Base-by-base conservation (phyloP, 495 filamentous ascomycete genomes). In the Penicillium bovifimosum region DNA sequence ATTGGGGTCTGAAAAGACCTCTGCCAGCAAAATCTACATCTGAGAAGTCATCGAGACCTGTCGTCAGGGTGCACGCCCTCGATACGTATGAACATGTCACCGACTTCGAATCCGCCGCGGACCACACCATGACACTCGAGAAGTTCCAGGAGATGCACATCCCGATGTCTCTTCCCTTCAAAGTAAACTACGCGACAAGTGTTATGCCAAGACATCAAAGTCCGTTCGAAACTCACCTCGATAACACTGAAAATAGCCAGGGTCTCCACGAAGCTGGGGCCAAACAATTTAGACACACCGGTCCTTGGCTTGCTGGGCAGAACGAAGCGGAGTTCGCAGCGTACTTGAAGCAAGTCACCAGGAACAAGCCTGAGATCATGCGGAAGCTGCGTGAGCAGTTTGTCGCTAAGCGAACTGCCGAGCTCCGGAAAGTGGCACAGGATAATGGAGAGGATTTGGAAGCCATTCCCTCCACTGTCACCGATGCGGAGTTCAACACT, bases 1-100 rank as follows among this genome's bases (percentile, higher is more conserved):
- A 97, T 62, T 99, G 93, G 95, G 93, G 93, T 20, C 73, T 97
- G 56, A 99, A 99, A 70, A 77, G 95, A 33, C 76, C 88, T 8
- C 71, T 97, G 1, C 93, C 93, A 2, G 66, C 83, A 8, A 82
- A 82, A 61, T 81, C 85, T 6, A 95, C 88, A 1, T 84, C 80
- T 0, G 64, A 70, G 9, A 84, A 79, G 51, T 82, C 86, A 8
- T 80, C 80, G 2, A 83, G 80, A 28, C 86, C 91, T 2, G 76
- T 85, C 17, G 76, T 96, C 33, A 78, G 86, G 32, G 73, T 96
- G 49, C 71, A 71, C 10, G 78, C 83, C 29, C 75, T 95, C 48
- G 93, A 99, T 73, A 91, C 90, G 6, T 81, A 83, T 53, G 91
- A 96, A 71, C 88, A 95, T 63, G 82, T 96, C 66, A 96, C 90